Percentiles rank a stretch among this genome's conserved stretches.
Conservation (phyloP, 1,284 basidiomycete genomes). For the Papiliotrema flavescens region DNA sequence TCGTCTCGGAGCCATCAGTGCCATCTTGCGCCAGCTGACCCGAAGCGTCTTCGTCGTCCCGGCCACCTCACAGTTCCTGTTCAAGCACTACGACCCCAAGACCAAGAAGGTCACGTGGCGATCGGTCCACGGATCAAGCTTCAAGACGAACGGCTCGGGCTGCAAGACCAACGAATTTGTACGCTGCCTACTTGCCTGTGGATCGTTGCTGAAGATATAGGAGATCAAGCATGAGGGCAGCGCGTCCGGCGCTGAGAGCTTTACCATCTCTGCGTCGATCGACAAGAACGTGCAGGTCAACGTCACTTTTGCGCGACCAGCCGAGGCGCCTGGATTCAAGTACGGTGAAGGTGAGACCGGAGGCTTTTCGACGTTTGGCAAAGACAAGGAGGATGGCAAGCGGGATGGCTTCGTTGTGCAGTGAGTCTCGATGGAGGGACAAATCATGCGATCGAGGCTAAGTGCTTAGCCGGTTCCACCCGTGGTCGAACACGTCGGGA, state of each 20-base stretch:
- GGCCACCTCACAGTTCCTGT: constrained; percentile 92
- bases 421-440: constrained; percentile 24
- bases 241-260: constrained; percentile 63
- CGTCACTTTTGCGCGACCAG: constrained; percentile 67
- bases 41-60: constrained; percentile 46
- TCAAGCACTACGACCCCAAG: constrained; percentile 80
- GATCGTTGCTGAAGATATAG: constrained; percentile 16
- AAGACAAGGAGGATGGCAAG: constrained; percentile 53
- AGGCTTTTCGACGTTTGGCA: constrained; percentile 87
- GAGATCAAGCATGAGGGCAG: constrained; percentile 64
- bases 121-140: constrained; percentile 82
- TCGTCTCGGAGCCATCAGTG: background rate
- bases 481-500: constrained; percentile 64
- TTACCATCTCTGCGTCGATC: constrained; percentile 76
- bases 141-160: constrained; percentile 75
- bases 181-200: constrained; percentile 7
- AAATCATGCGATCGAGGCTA: background rate
- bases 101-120: constrained; percentile 80
- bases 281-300: constrained; percentile 76
- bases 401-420: constrained; percentile 88
- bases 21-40: constrained; percentile 60
- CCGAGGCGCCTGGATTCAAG: constrained; percentile 81
- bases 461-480: constrained; percentile 72
- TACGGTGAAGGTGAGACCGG: constrained; percentile 81
- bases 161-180: constrained; percentile 88